phyloP scores from a whole-genome alignment of 2,329 filamentous ascomycete species.

The Sclerotinia minor region DNA sequence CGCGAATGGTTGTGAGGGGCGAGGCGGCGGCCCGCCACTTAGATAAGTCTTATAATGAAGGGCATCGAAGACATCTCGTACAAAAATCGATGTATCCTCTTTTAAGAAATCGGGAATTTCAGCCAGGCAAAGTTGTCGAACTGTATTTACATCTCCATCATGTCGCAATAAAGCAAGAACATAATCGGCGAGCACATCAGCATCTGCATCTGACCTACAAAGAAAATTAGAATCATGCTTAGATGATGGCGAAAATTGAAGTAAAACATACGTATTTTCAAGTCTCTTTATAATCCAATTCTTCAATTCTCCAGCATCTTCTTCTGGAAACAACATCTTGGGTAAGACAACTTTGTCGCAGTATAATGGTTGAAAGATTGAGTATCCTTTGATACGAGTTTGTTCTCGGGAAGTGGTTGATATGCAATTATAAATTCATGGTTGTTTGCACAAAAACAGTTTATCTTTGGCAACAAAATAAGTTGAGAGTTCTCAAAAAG shows the following conservation, averaged over 20 bases:
- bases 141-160: conserved; percentile 63
- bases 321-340: conserved; percentile 62
- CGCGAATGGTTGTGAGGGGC: conserved; percentile 33
- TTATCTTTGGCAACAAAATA: neutral
- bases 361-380: neutral
- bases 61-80: conserved; percentile 68
- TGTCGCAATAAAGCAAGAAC: conserved; percentile 75
- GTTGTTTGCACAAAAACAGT: conserved; percentile 16
- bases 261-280: conserved; percentile 64
- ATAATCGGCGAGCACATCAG: conserved; percentile 80
- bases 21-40: conserved; percentile 49
- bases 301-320: conserved; percentile 65
- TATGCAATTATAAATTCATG: conserved; percentile 13
- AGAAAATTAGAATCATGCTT: conserved; percentile 6
- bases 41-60: conserved; percentile 63
- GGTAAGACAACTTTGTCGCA: neutral
- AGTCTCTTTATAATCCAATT: conserved; percentile 76
- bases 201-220: conserved; percentile 72
- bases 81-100: conserved; percentile 64
- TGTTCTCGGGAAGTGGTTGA: neutral
- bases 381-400: neutral
- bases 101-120: conserved; percentile 76
- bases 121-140: conserved; percentile 66
- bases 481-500: neutral
- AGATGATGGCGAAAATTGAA: conserved; percentile 30